These are phyloP conservation scores for Candida dubliniensis DNA, from an alignment of 1,139 yeast species.

Conservation along the genomic window DNA sequence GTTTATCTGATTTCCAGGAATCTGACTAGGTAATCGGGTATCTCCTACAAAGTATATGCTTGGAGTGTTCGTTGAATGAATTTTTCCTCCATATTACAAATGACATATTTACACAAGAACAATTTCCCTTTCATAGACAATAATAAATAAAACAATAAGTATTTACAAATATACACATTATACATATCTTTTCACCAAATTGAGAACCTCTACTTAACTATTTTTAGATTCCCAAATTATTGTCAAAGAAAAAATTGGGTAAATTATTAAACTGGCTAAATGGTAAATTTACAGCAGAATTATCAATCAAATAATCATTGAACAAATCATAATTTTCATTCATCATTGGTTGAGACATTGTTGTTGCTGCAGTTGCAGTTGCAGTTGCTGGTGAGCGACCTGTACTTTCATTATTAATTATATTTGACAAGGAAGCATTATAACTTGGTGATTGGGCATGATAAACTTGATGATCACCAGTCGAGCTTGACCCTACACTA, in stretches of 20 bases:
- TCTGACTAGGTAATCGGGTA: too few relatives aligned
- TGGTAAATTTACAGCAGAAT: constrained; percentile 19
- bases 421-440: constrained; percentile 27
- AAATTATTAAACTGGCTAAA: constrained; percentile 21
- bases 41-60: too few relatives aligned
- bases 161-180: too few relatives aligned
- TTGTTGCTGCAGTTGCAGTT: constrained; percentile 2
- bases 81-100: too few relatives aligned
- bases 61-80: too few relatives aligned
- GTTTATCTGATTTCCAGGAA: too few relatives aligned
- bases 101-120: too few relatives aligned
- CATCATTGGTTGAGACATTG: background rate
- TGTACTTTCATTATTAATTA: constrained; percentile 13
- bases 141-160: too few relatives aligned
- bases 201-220: background rate
- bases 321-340: constrained; percentile 12
- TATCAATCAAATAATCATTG: constrained; percentile 19
- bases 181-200: too few relatives aligned
- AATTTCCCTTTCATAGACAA: too few relatives aligned
- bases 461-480: constrained; percentile 5
- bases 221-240: constrained; percentile 26
- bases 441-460: constrained; percentile 20
- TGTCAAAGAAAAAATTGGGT: constrained; percentile 44
- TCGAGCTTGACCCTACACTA: background rate
- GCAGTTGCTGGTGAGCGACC: background rate